A percentile compares a stretch with the other conserved stretches of the same genome.
Conservation (phyloP, 495 filamentous ascomycete genomes). For the Xylaria telfairii region DNA sequence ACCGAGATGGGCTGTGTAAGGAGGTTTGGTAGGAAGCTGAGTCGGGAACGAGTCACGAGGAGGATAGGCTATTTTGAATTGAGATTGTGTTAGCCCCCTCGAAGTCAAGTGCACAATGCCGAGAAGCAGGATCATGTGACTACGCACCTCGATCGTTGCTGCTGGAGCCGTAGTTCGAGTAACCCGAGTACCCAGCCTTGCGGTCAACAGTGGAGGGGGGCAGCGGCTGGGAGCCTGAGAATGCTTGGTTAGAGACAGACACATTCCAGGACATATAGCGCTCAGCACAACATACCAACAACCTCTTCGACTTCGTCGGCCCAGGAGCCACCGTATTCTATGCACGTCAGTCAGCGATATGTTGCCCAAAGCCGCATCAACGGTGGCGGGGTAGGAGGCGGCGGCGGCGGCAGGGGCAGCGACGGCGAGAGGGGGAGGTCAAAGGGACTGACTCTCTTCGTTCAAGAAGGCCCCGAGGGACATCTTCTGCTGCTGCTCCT, state of each 20-base stretch:
- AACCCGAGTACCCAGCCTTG: slow-evolving; percentile 43
- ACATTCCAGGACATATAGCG: slow-evolving; percentile 1
- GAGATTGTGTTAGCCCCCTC: neutral
- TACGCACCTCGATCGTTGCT: slow-evolving; percentile 45
- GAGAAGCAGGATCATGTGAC: neutral
- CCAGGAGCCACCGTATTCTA: slow-evolving; percentile 88
- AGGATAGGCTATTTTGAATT: slow-evolving; percentile 59
- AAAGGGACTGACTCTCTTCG: slow-evolving; percentile 71
- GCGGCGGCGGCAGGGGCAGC: slow-evolving; percentile 3
- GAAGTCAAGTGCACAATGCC: neutral
- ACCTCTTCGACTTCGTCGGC: slow-evolving; percentile 97
- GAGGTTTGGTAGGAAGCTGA: slow-evolving; percentile 83
- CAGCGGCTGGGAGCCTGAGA: slow-evolving; percentile 52
- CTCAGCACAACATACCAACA: slow-evolving; percentile 58
- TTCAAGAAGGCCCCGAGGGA: slow-evolving; percentile 88
- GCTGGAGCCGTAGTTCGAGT: slow-evolving; percentile 28
- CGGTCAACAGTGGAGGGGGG: slow-evolving; percentile 46
- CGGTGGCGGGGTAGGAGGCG: slow-evolving; percentile 27
- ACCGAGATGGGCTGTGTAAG: slow-evolving; percentile 93
- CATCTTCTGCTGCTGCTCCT: slow-evolving; percentile 82
- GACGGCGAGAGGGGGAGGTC: neutral
- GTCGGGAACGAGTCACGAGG: slow-evolving; percentile 77
- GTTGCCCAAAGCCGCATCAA: slow-evolving; percentile 27
- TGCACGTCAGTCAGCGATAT: slow-evolving; percentile 43
- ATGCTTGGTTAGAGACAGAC: slow-evolving; percentile 23